These are phyloP conservation scores for Beauveria varroae DNA, from an alignment of 2,329 filamentous ascomycete species.

Conservation along the genomic window DNA sequence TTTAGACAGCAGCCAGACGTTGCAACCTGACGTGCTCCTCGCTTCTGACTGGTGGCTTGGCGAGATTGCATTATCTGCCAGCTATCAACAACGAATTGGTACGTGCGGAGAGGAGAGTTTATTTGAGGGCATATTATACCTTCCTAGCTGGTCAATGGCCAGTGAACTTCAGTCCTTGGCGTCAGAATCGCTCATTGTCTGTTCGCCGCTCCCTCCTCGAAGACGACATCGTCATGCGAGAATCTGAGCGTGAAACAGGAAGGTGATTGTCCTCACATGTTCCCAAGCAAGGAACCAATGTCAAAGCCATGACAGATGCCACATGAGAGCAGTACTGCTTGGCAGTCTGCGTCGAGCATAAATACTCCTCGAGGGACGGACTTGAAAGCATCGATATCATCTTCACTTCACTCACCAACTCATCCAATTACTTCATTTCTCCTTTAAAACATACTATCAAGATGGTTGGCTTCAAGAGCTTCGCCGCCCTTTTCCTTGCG, in stretches of 20 bases:
- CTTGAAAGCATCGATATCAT: background rate
- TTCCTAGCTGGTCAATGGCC: background rate
- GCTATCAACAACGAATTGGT: background rate
- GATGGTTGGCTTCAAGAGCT: constrained; percentile 16
- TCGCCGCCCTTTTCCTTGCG: constrained; percentile 15
- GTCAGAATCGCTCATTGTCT: background rate
- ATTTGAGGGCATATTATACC: background rate
- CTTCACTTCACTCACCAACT: background rate
- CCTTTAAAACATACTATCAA: background rate
- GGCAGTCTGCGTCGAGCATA: background rate
- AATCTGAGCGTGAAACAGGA: background rate
- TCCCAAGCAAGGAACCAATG: background rate
- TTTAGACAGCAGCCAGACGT: background rate
- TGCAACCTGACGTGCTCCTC: background rate
- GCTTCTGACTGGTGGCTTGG: background rate
- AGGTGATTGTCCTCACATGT: background rate
- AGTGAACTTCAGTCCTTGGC: background rate
- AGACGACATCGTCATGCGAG: background rate
- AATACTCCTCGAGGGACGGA: background rate
- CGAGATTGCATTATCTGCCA: background rate
- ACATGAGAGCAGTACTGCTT: background rate
- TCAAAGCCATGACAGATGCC: background rate
- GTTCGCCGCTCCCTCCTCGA: background rate
- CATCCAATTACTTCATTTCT: background rate
- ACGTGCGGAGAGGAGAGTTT: background rate